Percentiles rank a stretch among this genome's conserved stretches.
phyloP scores from a whole-genome alignment of 2,329 filamentous ascomycete genomes.

The Teratosphaeria pseudoeucalypti region DNA sequence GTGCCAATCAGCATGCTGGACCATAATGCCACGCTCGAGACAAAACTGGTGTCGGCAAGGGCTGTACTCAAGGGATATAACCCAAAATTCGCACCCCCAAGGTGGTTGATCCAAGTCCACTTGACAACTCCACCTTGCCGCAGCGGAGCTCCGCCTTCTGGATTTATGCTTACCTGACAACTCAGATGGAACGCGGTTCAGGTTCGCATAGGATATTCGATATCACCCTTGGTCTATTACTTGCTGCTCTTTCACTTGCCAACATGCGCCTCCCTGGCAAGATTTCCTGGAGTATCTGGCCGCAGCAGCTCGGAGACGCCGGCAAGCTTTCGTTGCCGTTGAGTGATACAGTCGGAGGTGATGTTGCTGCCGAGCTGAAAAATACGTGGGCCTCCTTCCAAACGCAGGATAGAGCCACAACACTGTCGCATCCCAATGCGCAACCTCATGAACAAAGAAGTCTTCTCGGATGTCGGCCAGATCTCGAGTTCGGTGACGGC shows the following conservation, averaged over 20 bases:
- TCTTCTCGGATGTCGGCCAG: background rate
- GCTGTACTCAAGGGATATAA: background rate
- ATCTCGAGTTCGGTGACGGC: background rate
- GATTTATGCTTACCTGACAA: background rate
- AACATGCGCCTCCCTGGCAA: background rate
- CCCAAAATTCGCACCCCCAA: background rate
- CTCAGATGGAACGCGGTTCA: background rate
- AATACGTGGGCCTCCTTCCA: background rate
- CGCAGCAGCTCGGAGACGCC: background rate
- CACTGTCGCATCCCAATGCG: background rate
- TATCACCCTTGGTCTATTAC: background rate
- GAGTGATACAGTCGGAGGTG: background rate
- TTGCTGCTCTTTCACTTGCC: background rate
- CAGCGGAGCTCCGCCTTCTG: background rate
- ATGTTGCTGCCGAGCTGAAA: background rate
- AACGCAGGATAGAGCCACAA: background rate
- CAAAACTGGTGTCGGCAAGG: background rate
- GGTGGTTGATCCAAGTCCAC: background rate
- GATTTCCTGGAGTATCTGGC: background rate
- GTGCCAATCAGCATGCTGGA: slow-evolving; percentile 11
- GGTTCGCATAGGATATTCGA: background rate
- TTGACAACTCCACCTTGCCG: background rate
- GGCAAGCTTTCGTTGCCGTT: background rate
- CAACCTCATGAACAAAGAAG: background rate
- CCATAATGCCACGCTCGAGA: slow-evolving; percentile 10